Percentiles rank a stretch among this genome's conserved stretches.
Conservation (phyloP, 257 asterid genomes). For the Nicotiana knightiana region DNA sequence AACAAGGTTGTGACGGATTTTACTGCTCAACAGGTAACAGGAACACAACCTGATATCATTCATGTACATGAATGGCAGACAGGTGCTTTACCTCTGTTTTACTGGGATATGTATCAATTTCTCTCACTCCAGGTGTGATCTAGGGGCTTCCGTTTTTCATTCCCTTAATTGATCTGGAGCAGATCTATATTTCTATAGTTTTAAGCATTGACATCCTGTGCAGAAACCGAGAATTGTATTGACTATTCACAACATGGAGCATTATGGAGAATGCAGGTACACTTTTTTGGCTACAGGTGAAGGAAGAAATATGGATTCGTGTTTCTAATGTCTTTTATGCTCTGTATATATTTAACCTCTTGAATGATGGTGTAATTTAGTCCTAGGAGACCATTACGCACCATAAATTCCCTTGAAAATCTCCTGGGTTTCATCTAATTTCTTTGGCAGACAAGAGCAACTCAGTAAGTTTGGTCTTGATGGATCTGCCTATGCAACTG, state of each 20-base stretch:
- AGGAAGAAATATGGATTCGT: neutral
- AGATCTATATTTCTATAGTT: neutral
- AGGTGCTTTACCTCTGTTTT: conserved; percentile 66
- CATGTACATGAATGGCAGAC: conserved; percentile 97
- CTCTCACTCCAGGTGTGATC: conserved; percentile 64
- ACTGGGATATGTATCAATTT: conserved; percentile 86
- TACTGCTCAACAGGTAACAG: conserved; percentile 41
- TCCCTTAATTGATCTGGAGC: neutral
- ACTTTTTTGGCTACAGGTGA: neutral
- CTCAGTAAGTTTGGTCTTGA: conserved; percentile 83
- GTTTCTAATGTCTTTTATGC: neutral
- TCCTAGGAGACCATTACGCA: neutral
- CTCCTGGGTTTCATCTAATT: conserved; percentile 12
- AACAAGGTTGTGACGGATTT: neutral
- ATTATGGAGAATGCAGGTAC: conserved; percentile 91
- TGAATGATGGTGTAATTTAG: neutral
- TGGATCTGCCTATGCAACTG: conserved; percentile 71
- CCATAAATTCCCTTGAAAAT: neutral
- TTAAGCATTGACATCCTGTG: conserved; percentile 11
- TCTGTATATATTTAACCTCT: neutral
- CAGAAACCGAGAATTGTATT: conserved; percentile 78
- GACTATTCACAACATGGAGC: conserved; percentile 96
- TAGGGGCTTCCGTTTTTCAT: neutral
- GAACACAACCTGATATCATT: conserved; percentile 71
- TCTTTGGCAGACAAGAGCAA: conserved; percentile 67